Base-by-base conservation (phyloP, 257 asterid species). In the Solanum stenotomum region DNA sequence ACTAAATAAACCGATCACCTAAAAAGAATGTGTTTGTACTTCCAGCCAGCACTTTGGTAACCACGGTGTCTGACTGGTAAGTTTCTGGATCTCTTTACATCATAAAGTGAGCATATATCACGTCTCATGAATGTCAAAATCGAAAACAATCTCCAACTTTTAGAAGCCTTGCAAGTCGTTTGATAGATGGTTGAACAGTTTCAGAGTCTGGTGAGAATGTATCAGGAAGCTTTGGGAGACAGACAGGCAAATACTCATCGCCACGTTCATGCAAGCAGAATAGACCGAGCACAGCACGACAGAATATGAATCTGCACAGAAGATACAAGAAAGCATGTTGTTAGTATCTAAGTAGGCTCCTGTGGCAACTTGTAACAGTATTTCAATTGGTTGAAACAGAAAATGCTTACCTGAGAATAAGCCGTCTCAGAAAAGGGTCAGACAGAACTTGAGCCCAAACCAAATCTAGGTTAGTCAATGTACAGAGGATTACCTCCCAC, bases 401-500 rank as follows among this genome's bases (percentile, higher is more conserved):
- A 87, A 25, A 46, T 25, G 52, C 61, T 90, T 92, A 94, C 99
- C 99, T 96, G 85, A 97, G 97, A 87, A 97, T 92, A 83, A 97
- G 95, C 74, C 99, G 93, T 74, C 99, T 94, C 83, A 97, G 93
- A 88, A 97, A 92, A 88, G 98, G 98, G 89, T 97, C 98, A 23
- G 95, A 91, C 38, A 97, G 86, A 89, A 97, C 94, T 90, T 97
- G 99, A 85, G 98, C 98, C 99, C 99, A 97, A 83, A 94, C 98
- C 89, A 96, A 90, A 89, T 97, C 94, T 88, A 97, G 93, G 84
- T 87, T 96, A 83, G 94, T 92, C 1, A 96, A 91, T 71, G 98
- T 96, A 90, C 99, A 97, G 70, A 97, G 99, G 88, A 92, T 93
- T 86, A 93, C 92, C 91, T 97, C 99, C 99, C 99, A 97, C 89